phyloP scores from a whole-genome alignment of 352 stramenopile genomes.

The Pythium periplocum region DNA sequence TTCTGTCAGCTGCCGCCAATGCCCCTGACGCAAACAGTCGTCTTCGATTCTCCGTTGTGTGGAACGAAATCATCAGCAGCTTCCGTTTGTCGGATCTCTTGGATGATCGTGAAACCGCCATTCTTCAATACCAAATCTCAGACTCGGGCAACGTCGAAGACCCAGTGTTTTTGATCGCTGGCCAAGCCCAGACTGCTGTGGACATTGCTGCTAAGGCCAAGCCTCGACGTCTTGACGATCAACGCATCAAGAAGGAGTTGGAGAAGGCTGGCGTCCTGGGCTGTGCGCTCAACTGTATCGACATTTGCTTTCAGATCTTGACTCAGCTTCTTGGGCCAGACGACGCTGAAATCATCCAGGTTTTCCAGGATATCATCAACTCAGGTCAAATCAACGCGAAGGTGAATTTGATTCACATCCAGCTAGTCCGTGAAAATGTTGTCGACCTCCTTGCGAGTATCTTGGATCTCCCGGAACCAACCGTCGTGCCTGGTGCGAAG shows the following conservation, averaged over 20 bases:
- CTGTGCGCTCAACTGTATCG: constrained; percentile 72
- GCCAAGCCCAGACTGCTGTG: constrained; percentile 59
- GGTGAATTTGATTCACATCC: constrained; percentile 72
- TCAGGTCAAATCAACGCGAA: constrained; percentile 38
- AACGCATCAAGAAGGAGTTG: constrained; percentile 58
- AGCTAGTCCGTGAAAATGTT: constrained; percentile 75
- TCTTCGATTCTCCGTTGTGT: constrained; percentile 82
- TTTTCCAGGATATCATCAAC: constrained; percentile 66
- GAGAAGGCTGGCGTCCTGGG: constrained; percentile 68
- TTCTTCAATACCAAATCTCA: constrained; percentile 87
- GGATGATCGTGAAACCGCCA: constrained; percentile 82
- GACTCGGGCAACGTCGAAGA: constrained; percentile 76
- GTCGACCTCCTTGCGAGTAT: constrained; percentile 82
- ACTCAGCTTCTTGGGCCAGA: constrained; percentile 68
- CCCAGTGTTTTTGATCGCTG: constrained; percentile 84
- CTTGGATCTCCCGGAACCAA: constrained; percentile 75
- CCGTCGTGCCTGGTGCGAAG: constrained; percentile 42
- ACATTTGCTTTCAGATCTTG: constrained; percentile 80
- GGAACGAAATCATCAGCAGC: constrained; percentile 88
- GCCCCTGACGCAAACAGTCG: constrained; percentile 71
- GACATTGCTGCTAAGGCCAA: constrained; percentile 66
- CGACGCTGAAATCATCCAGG: constrained; percentile 52
- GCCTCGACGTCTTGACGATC: constrained; percentile 50
- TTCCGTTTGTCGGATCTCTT: constrained; percentile 84
- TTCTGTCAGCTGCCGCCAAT: constrained; percentile 44